phyloP scores from a whole-genome alignment of 306 rosid species.

The Trifolium repens region DNA sequence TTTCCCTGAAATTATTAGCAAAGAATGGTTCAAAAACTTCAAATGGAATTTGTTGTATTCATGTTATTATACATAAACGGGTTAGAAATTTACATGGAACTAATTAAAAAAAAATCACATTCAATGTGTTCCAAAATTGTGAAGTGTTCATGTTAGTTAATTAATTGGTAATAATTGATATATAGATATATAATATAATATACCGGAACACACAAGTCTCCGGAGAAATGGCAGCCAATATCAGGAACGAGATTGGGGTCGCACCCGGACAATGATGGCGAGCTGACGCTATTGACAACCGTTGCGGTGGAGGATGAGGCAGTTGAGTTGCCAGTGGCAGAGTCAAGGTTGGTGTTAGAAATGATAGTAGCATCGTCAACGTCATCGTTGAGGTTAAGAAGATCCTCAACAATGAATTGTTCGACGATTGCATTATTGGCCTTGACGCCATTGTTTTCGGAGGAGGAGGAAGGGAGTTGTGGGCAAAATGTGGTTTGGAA shows the following conservation, averaged over 20 bases:
- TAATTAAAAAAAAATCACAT: not conserved
- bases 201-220: conserved; percentile 84
- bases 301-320: conserved; percentile 53
- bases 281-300: conserved; percentile 56
- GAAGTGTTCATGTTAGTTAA: not conserved
- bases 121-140: not conserved
- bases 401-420: conserved; percentile 72
- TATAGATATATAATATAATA: conserved; percentile 1
- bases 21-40: not conserved
- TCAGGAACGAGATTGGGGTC: conserved; percentile 41
- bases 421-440: conserved; percentile 37
- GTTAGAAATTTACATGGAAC: not conserved
- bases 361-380: conserved; percentile 44
- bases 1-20: conserved; percentile 20
- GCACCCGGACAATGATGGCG: conserved; percentile 54
- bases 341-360: conserved; percentile 45
- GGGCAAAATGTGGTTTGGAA: conserved; percentile 1
- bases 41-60: not conserved
- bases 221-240: conserved; percentile 53
- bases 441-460: conserved; percentile 46
- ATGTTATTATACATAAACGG: not conserved
- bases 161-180: not conserved
- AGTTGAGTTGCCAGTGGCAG: conserved; percentile 47
- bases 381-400: conserved; percentile 66
- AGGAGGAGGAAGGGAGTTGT: conserved; percentile 19